Base-by-base conservation (phyloP, 225 moss, liverwort and hornwort genomes). In the Antitrichia curtipendula region DNA sequence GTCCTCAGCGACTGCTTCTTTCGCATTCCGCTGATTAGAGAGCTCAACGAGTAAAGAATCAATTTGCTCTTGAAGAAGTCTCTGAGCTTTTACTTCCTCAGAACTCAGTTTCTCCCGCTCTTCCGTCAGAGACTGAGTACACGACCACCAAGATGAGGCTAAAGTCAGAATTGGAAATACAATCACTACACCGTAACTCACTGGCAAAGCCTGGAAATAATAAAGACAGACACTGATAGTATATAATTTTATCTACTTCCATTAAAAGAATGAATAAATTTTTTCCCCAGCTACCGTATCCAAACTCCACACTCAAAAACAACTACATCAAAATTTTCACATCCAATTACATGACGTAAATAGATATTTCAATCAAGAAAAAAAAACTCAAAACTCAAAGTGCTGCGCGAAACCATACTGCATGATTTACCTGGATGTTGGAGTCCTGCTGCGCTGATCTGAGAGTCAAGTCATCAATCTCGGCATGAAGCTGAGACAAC, bases 41-140 rank as follows among this genome's bases (percentile, higher is more conserved):
- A 95, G 79, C 75, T 96, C 85, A 65, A 81, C 57, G 59, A 21
- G 43, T 25, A 94, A 88, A 61, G 82, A 84, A 78, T 89, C 90
- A 61, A 69, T 70, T 58, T 84, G 90, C 64, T 61, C 89, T 80
- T 84, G 90, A 49, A 87, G 86, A 72, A 22, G 73, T 23, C 47
- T 93, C 83, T 93, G 90, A 81, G 92, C 90, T 22, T 88, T 88
- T 72, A 60, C 87, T 82, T 92, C 87, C 84, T 94, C 91, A 63
- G 82, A 89, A 59, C 86, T 91, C 88, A 94, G 58, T 77, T 86
- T 87, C 84, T 84, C 86, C 74, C 86, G 78, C 85, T 97, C 95
- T 88, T 93, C 90, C 81, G 63, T 82, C 70, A 91, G 60, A 80
- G 81, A 84, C 90, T 95, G 70, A 41, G 80, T 31, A 89, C 85